Percentiles rank a stretch among this genome's conserved stretches.
These are phyloP conservation scores for Claviceps lovelessii DNA, from an alignment of 2,329 filamentous ascomycete species.

Conservation along the genomic window DNA sequence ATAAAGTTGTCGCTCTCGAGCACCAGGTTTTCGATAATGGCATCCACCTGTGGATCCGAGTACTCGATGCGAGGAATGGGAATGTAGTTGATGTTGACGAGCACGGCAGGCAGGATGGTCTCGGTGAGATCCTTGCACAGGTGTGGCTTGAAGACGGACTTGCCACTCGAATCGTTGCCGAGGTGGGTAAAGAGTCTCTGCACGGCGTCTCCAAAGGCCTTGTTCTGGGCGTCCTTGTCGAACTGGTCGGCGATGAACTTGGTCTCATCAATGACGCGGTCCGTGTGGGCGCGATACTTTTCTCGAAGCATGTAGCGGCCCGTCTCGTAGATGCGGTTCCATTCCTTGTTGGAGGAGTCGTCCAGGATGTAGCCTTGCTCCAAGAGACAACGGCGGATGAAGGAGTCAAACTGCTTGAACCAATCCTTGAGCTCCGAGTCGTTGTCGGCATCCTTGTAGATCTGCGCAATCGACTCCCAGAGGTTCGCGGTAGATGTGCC, in stretches of 20 bases:
- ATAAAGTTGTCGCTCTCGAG: conserved; percentile 94
- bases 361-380: conserved; percentile 86
- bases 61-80: conserved; percentile 92
- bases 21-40: conserved; percentile 84
- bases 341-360: conserved; percentile 63
- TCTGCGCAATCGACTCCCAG: conserved; percentile 67
- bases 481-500: conserved; percentile 78
- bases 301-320: conserved; percentile 77
- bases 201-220: conserved; percentile 58
- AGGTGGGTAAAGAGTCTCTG: conserved; percentile 77
- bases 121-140: conserved; percentile 78
- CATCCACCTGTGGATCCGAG: conserved; percentile 69
- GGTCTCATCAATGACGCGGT: conserved; percentile 75
- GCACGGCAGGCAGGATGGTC: conserved; percentile 67
- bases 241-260: conserved; percentile 86
- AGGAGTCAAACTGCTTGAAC: conserved; percentile 69
- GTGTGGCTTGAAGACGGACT: conserved; percentile 82
- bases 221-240: conserved; percentile 76
- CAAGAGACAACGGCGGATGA: conserved; percentile 69
- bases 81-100: conserved; percentile 79
- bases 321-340: conserved; percentile 72
- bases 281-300: conserved; percentile 74
- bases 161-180: conserved; percentile 75
- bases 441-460: conserved; percentile 75
- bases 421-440: conserved; percentile 78